Evolutionary conservation across 208 protist genomes (phyloP).

Genomic region (Wallacemonas sp.): DNA sequence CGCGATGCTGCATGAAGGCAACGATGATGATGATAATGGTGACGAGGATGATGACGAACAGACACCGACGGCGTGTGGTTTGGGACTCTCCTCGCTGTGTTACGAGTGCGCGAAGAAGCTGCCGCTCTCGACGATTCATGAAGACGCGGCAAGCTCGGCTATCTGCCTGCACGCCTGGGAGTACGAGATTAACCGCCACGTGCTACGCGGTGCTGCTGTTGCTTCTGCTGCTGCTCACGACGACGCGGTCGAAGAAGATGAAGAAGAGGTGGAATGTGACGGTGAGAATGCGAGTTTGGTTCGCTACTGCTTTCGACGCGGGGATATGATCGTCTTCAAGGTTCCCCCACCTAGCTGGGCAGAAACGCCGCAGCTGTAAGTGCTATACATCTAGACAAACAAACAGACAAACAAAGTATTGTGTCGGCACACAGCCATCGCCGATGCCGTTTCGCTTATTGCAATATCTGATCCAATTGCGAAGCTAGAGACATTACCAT

Average conservation of each 20-base stretch:
- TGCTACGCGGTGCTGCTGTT: background rate
- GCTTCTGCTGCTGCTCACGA: no score
- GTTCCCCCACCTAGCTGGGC: background rate
- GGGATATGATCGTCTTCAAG: constrained; percentile 6
- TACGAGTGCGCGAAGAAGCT: constrained; percentile 70
- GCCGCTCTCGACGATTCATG: constrained; percentile 44
- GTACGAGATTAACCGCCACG: constrained; percentile 49
- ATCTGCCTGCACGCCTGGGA: constrained; percentile 75
- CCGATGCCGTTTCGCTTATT: no score
- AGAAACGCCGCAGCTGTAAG: background rate
- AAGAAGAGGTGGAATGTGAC: constrained; percentile 4
- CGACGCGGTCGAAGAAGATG: background rate
- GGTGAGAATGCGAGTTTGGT: background rate
- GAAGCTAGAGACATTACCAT: no score
- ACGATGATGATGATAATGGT: no score
- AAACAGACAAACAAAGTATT: no score
- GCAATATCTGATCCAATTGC: no score
- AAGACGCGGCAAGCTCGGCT: constrained; percentile 31
- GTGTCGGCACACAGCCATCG: no score
- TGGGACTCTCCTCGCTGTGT: constrained; percentile 32
- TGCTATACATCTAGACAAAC: no score
- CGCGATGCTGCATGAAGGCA: no score
- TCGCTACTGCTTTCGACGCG: constrained; percentile 7
- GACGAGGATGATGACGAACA: no score
- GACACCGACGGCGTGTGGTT: background rate